Evolutionary conservation across 768 basidiomycete genomes (phyloP).

Genomic region (Tulasnella calospora): DNA sequence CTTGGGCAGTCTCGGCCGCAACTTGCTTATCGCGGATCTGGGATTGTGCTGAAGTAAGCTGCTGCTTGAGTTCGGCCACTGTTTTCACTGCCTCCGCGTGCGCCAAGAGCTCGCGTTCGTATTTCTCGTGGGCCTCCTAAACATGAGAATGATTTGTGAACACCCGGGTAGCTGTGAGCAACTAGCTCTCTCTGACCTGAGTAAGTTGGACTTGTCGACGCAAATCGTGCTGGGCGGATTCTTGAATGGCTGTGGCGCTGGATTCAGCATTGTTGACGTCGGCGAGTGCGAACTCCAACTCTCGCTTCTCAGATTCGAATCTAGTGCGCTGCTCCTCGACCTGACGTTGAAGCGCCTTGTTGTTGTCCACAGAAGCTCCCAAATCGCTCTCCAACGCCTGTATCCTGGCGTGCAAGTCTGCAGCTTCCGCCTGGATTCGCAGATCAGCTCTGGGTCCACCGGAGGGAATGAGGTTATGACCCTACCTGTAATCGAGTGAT

Average conservation of each 20-base stretch:
- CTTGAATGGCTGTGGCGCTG: slow-evolving; percentile 57
- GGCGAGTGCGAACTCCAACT: slow-evolving; percentile 73
- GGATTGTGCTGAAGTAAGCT: slow-evolving; percentile 51
- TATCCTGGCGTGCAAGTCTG: slow-evolving; percentile 59
- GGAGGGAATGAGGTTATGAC: not conserved
- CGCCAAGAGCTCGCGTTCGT: slow-evolving; percentile 72
- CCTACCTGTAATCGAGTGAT: slow-evolving; percentile 63
- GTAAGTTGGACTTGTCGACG: slow-evolving; percentile 63
- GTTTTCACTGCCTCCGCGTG: slow-evolving; percentile 82
- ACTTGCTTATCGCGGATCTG: slow-evolving; percentile 55
- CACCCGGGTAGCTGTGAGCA: not conserved
- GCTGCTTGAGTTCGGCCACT: slow-evolving; percentile 58
- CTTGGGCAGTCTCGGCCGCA: slow-evolving; percentile 66
- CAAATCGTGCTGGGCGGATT: slow-evolving; percentile 47
- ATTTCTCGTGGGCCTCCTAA: slow-evolving; percentile 72
- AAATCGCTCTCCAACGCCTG: slow-evolving; percentile 50
- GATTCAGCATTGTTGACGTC: slow-evolving; percentile 74
- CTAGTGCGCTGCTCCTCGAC: slow-evolving; percentile 64
- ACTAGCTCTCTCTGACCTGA: slow-evolving; percentile 44
- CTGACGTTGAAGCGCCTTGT: slow-evolving; percentile 55
- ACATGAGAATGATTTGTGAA: not conserved
- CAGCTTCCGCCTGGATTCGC: slow-evolving; percentile 52
- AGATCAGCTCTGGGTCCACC: not conserved
- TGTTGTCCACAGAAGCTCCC: slow-evolving; percentile 45
- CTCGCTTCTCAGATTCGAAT: slow-evolving; percentile 76